Base-by-base conservation (phyloP, 23 red algal genomes). In the Agarophyton chilense region DNA sequence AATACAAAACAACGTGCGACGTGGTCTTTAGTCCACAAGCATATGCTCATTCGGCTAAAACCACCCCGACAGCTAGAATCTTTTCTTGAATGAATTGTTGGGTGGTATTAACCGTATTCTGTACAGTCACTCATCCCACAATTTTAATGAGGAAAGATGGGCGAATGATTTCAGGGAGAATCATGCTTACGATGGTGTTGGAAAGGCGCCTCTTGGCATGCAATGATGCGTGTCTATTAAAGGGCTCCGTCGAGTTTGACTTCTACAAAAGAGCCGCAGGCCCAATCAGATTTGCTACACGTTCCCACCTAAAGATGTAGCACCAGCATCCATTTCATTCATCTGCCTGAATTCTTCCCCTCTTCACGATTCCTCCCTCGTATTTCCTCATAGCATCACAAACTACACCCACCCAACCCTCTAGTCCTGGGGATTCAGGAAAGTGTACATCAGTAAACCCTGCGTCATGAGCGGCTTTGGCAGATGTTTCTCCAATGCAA, bases 401-500 rank as follows among this genome's bases (percentile, higher is more conserved):
- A 17, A 91, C 53, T 0, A 76, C 88, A 18, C 38, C 55, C 67
- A 91, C 57, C 88, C 88, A 91, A 4, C 88, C 88, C 36, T 91
- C 77, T 39, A 81, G 34, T 21, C 88, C 88, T 42, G 88, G 88
- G 14, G 25, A 50, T 42, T 81, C 76, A 19, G 88, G 88, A 58
- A 70, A 91, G 52, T 82, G 38, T 14, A 91, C 88, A 19, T 82
- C 61, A 5, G 51, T 49, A 73, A 94, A 94, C 28, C 91, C 91
- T 35, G 42, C 71, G 0, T 58, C 56, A 5, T 41, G 53, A 36
- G 91, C 81, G 42, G 91, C 91, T 40, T 36, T 21, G 16, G 91
- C 91, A 51, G 91, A 94, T 6, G 91, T 94, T 61, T 94, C 91
- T 13, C 91, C 91, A 52, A 94, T 94, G 46, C 91, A 94, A 35